Percentiles rank a stretch among this genome's conserved stretches.
phyloP scores from a whole-genome alignment of 768 basidiomycete species.

The Artomyces pyxidatus region DNA sequence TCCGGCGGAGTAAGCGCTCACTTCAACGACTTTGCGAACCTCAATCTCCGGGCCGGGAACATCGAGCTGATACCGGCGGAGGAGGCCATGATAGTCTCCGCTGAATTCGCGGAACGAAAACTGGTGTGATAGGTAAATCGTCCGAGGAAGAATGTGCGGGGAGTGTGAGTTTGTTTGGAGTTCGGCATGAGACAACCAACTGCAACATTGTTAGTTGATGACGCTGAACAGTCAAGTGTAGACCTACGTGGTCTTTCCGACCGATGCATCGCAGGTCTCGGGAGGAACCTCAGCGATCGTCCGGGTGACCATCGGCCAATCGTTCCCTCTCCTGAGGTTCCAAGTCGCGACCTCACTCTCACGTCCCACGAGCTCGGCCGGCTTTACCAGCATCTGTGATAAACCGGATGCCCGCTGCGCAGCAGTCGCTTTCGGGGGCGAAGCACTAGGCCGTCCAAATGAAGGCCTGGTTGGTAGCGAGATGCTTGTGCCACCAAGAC shows the following conservation, averaged over 20 bases:
- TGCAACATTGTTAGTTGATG: constrained; percentile 20
- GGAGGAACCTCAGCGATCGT: constrained; percentile 14
- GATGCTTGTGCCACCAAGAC: constrained; percentile 43
- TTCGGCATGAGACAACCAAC: constrained; percentile 75
- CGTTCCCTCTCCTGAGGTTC: constrained; percentile 44
- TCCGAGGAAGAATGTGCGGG: constrained; percentile 52
- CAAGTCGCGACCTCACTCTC: constrained; percentile 53
- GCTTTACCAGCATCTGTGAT: constrained; percentile 28
- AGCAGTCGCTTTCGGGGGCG: constrained; percentile 21
- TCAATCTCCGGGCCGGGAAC: constrained; percentile 51
- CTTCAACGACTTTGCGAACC: constrained; percentile 65
- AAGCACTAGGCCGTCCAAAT: constrained; percentile 28
- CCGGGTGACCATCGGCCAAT: constrained; percentile 46
- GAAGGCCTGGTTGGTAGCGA: constrained; percentile 51
- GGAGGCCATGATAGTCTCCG: constrained; percentile 75
- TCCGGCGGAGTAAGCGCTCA: constrained; percentile 40
- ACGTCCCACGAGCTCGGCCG: constrained; percentile 28
- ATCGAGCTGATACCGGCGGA: constrained; percentile 54
- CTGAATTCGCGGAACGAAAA: constrained; percentile 73
- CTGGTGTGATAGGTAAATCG: constrained; percentile 80
- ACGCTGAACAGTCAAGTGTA: neutral
- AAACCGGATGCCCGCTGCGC: constrained; percentile 29
- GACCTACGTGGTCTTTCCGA: constrained; percentile 28
- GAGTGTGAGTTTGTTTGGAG: constrained; percentile 64
- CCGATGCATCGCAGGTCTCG: constrained; percentile 1